phyloP scores from a whole-genome alignment of 345 rosid genomes.

The Eucalyptus regnans region DNA sequence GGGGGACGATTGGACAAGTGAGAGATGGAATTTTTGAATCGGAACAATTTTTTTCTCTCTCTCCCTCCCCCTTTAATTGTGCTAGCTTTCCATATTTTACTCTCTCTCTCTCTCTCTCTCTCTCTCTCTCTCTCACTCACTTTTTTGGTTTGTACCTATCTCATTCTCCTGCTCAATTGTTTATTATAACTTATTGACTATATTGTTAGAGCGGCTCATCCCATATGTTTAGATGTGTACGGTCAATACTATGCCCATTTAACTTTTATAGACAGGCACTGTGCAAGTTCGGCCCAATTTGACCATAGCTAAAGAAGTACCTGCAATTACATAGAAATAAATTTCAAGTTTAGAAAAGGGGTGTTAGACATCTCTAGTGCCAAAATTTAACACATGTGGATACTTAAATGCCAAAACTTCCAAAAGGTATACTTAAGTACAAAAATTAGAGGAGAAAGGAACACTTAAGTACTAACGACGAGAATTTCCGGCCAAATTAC shows the following conservation, averaged over 20 bases:
- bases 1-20: constrained; percentile 13
- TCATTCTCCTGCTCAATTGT: neutral
- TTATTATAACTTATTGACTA: neutral
- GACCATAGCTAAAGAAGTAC: neutral
- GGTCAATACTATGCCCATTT: neutral
- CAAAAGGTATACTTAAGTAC: too few species aligned
- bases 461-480: too few species aligned
- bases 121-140: neutral
- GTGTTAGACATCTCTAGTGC: too few species aligned
- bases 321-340: neutral
- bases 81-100: neutral
- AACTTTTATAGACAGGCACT: neutral
- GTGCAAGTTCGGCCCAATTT: neutral
- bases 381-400: too few species aligned
- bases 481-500: too few species aligned
- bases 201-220: neutral
- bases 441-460: too few species aligned
- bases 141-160: neutral
- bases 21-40: neutral
- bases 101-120: neutral
- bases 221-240: neutral
- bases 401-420: too few species aligned
- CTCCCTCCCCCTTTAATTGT: neutral
- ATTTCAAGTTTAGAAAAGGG: too few species aligned
- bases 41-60: neutral